Evolutionary conservation across 371 early-diverging fungal species (phyloP), one percentile per base, ranked within the genome.

Genomic region (Lichtheimia hyalospora): DNA sequence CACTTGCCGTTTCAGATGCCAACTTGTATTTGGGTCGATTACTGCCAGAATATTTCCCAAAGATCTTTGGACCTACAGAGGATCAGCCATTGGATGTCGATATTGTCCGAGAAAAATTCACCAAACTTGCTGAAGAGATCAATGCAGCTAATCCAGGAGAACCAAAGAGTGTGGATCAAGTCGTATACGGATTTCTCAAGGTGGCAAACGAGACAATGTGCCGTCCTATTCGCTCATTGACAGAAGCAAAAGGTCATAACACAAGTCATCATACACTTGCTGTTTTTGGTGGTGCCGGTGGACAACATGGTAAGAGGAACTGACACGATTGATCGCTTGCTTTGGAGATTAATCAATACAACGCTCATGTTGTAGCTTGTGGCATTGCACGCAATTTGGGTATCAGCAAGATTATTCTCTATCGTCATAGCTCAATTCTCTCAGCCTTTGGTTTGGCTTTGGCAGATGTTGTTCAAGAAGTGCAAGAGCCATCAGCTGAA

Each of bases 161-260:
- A 60, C 15, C 57, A 1, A 75, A 75, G 16, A 77, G 84, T 1
- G 57, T 90, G 2, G 96, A 95, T 62, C 92, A 96, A 52, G 83
- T 94, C 18, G 98, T 96, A 0, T 88, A 85, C 66, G 98, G 98
- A 20, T 98, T 96, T 67, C 82, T 97, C 61, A 88, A 91, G 64
- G 92, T 97, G 20, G 97, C 97, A 14, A 96, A 96, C 63, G 97
- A 98, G 67, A 82, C 93, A 3, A 96, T 98, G 96, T 92, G 96
- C 68, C 81, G 97, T 12, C 96, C 97, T 10, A 96, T 98, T 53
- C 85, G 97, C 7, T 89, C 92, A 1, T 72, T 98, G 56, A 97
- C 98, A 0, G 96, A 97, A 64, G 94, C 92, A 5, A 93, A 92
- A 68, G 98, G 98, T 2, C 90, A 92, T 61, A 92, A 95, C 57